Conservation (phyloP, 2,329 filamentous ascomycete genomes). For the Cladobotryum mycophilum region DNA sequence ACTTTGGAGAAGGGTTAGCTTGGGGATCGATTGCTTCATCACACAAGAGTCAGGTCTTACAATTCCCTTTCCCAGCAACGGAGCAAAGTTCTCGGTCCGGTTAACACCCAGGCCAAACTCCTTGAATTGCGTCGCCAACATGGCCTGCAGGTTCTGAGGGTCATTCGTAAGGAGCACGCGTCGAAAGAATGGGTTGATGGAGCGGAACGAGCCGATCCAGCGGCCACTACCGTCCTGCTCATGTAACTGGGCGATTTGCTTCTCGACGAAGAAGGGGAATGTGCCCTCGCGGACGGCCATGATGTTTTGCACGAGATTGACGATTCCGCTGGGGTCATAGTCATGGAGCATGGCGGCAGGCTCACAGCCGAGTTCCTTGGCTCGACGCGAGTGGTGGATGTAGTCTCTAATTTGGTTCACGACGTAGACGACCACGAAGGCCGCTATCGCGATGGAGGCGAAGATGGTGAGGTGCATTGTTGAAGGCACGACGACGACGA, state of each 20-base stretch:
- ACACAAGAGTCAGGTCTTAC: slow-evolving; percentile 10
- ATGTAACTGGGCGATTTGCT: background rate
- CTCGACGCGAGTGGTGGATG: slow-evolving; percentile 8
- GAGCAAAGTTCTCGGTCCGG: slow-evolving; percentile 22
- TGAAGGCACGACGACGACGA: background rate
- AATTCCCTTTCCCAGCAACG: slow-evolving; percentile 40
- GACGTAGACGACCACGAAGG: slow-evolving; percentile 10
- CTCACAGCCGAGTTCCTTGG: slow-evolving; percentile 16
- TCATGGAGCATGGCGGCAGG: slow-evolving; percentile 4
- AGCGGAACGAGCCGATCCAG: slow-evolving; percentile 14
- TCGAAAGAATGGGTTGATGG: slow-evolving; percentile 16
- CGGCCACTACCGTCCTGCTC: slow-evolving; percentile 11
- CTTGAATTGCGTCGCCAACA: slow-evolving; percentile 21
- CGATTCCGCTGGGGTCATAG: slow-evolving; percentile 15
- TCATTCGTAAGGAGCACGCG: slow-evolving; percentile 17
- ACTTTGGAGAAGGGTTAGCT: slow-evolving; percentile 13
- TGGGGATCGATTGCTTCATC: background rate
- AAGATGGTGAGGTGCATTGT: slow-evolving; percentile 4
- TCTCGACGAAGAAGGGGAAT: slow-evolving; percentile 13
- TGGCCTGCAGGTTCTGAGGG: slow-evolving; percentile 23
- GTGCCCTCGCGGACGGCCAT: slow-evolving; percentile 13
- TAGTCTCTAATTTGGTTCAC: slow-evolving; percentile 6
- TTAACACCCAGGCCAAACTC: slow-evolving; percentile 20
- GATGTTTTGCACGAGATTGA: slow-evolving; percentile 6
- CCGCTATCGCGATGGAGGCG: slow-evolving; percentile 4